phyloP scores from a whole-genome alignment of 169 alveolate species.

The Eimeria sp. region DNA sequence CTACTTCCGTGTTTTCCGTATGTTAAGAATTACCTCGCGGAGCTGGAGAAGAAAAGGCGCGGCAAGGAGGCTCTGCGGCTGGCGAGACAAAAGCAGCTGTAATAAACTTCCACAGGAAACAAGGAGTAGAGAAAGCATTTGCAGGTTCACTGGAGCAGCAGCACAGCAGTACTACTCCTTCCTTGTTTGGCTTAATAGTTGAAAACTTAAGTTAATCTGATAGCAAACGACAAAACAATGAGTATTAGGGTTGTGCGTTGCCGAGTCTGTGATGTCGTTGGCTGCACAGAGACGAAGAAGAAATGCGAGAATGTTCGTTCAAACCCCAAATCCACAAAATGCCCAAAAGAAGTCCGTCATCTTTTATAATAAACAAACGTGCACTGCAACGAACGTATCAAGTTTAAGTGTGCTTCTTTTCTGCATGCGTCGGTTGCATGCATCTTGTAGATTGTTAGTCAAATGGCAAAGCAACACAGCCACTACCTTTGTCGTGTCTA shows the following conservation, averaged over 20 bases:
- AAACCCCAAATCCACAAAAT: slow-evolving; percentile 18
- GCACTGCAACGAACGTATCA: not conserved
- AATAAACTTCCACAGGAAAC: not conserved
- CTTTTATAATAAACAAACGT: too few species aligned
- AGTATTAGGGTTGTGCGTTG: not conserved
- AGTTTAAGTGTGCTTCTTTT: not conserved
- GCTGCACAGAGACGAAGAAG: slow-evolving; percentile 4
- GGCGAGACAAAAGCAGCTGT: slow-evolving; percentile 5
- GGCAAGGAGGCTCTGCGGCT: slow-evolving; percentile 41
- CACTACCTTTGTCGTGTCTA: not conserved
- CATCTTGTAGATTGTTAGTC: not conserved
- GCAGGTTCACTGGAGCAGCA: not conserved
- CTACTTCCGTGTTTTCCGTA: not conserved
- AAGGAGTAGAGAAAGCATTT: not conserved
- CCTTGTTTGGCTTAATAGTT: not conserved
- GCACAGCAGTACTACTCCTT: not conserved
- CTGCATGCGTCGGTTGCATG: not conserved
- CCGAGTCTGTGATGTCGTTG: not conserved
- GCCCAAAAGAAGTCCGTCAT: not conserved
- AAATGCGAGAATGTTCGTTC: slow-evolving; percentile 47
- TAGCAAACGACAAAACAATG: not conserved
- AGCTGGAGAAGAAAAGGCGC: slow-evolving; percentile 27
- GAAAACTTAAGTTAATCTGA: not conserved
- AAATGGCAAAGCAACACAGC: not conserved
- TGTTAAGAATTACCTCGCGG: slow-evolving; percentile 25